These are phyloP conservation scores for Ophiostoma angusticollis DNA, from an alignment of 2,329 filamentous ascomycete genomes.

Conservation along the genomic window DNA sequence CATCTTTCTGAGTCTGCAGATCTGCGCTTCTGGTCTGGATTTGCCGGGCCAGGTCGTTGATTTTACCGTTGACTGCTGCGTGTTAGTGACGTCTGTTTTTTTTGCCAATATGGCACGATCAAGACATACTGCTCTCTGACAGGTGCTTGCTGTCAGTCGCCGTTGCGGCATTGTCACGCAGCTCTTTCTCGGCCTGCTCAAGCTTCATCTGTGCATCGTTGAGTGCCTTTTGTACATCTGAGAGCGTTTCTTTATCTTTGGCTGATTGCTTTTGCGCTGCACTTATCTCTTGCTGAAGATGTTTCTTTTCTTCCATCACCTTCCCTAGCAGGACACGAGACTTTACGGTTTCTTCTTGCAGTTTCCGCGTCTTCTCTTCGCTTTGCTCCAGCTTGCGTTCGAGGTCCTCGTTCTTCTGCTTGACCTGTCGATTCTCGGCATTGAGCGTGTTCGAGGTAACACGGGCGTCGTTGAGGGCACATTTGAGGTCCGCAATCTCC, in stretches of 20 bases:
- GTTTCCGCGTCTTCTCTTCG: conserved; percentile 16
- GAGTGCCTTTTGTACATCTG: conserved; percentile 18
- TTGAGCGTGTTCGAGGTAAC: conserved; percentile 3
- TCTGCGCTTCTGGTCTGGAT: conserved; percentile 8
- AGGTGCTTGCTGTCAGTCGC: conserved; percentile 2
- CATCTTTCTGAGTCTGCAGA: background rate
- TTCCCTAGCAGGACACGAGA: conserved; percentile 31
- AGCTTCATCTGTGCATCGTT: conserved; percentile 22
- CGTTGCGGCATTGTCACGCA: conserved; percentile 16
- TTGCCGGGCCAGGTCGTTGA: conserved; percentile 1
- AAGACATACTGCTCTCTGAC: conserved; percentile 9
- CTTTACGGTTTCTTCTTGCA: conserved; percentile 24
- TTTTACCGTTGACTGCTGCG: conserved; percentile 3
- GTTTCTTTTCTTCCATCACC: conserved; percentile 33
- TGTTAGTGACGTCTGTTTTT: background rate
- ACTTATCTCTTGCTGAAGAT: conserved; percentile 19
- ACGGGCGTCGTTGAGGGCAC: conserved; percentile 8
- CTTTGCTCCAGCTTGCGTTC: conserved; percentile 20
- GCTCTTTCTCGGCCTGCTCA: conserved; percentile 20
- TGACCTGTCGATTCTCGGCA: conserved; percentile 10
- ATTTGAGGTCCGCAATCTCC: conserved; percentile 9
- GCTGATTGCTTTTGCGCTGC: background rate
- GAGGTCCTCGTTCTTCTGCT: conserved; percentile 8
- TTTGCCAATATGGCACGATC: background rate
- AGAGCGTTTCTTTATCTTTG: conserved; percentile 20